Percentiles rank a stretch among this genome's conserved stretches.
phyloP scores from a whole-genome alignment of 2,329 filamentous ascomycete genomes.

The Blastomyces parvus region DNA sequence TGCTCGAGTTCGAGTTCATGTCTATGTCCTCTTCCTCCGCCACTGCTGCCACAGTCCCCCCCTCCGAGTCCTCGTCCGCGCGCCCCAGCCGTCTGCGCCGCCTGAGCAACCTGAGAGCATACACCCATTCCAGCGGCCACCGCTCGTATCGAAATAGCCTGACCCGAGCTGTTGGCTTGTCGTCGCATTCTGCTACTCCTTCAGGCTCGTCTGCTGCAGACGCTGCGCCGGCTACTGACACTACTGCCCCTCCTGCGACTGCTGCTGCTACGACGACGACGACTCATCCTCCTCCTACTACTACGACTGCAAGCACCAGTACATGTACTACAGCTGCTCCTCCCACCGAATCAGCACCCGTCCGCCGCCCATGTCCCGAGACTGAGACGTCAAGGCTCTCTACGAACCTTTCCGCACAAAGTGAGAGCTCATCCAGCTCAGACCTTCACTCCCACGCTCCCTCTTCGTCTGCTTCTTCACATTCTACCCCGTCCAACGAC shows the following conservation, averaged over 20 bases:
- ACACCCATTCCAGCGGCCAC: constrained; percentile 26
- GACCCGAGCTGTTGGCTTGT: constrained; percentile 30
- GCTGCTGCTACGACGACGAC: constrained; percentile 17
- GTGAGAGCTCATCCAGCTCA: constrained; percentile 18
- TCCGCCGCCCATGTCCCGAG: constrained; percentile 24
- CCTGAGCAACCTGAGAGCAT: constrained; percentile 33
- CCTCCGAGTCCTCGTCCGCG: constrained; percentile 12
- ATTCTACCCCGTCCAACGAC: constrained; percentile 25
- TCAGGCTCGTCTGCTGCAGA: not conserved
- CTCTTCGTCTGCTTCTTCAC: constrained; percentile 24
- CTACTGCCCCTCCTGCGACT: constrained; percentile 18
- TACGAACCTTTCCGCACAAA: constrained; percentile 12
- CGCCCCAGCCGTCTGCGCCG: constrained; percentile 32
- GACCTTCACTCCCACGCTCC: constrained; percentile 16
- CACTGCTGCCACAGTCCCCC: not conserved
- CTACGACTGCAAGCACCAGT: constrained; percentile 19
- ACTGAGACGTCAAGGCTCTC: constrained; percentile 17
- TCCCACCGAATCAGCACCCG: constrained; percentile 12
- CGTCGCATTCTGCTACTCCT: constrained; percentile 20
- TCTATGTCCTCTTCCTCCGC: constrained; percentile 4
- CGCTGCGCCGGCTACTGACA: constrained; percentile 7
- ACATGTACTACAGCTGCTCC: constrained; percentile 14
- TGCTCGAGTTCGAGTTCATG: constrained; percentile 2
- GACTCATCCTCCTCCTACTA: constrained; percentile 16
- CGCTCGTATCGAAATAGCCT: constrained; percentile 29